Conservation (phyloP, 208 protist species). For the Trichomonas vaginalis region DNA sequence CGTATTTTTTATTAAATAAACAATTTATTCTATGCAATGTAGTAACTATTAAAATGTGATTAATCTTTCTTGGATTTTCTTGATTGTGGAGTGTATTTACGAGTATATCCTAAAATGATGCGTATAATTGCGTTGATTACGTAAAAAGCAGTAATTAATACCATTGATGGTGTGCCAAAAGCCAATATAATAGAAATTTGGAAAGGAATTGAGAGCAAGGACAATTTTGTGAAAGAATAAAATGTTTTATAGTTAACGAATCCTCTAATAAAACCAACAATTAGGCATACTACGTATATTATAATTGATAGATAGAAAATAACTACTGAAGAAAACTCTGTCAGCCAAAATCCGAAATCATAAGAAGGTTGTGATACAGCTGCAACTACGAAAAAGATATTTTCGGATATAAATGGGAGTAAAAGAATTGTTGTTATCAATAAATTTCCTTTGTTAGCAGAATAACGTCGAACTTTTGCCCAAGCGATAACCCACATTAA, state of each 20-base stretch:
- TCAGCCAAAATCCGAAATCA: not conserved
- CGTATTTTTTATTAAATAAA: no score
- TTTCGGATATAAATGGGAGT: not conserved
- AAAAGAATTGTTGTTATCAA: not conserved
- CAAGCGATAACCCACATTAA: not conserved
- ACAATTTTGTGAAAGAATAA: not conserved
- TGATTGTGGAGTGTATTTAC: not conserved
- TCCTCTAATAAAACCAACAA: not conserved
- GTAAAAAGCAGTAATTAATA: not conserved
- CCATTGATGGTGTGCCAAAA: not conserved
- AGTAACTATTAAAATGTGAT: no score
- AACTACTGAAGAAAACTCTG: not conserved
- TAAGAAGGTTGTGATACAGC: not conserved
- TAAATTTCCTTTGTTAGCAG: not conserved
- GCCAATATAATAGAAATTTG: not conserved
- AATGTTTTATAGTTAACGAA: not conserved
- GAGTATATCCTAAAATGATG: not conserved
- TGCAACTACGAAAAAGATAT: not conserved
- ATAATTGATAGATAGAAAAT: not conserved
- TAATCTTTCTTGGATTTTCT: not conserved
- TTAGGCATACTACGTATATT: not conserved
- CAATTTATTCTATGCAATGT: no score
- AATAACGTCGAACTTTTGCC: not conserved
- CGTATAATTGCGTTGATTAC: not conserved
- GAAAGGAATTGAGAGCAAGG: not conserved